phyloP scores from a whole-genome alignment of 2,329 filamentous ascomycete genomes.

The Xylaria sp. region DNA sequence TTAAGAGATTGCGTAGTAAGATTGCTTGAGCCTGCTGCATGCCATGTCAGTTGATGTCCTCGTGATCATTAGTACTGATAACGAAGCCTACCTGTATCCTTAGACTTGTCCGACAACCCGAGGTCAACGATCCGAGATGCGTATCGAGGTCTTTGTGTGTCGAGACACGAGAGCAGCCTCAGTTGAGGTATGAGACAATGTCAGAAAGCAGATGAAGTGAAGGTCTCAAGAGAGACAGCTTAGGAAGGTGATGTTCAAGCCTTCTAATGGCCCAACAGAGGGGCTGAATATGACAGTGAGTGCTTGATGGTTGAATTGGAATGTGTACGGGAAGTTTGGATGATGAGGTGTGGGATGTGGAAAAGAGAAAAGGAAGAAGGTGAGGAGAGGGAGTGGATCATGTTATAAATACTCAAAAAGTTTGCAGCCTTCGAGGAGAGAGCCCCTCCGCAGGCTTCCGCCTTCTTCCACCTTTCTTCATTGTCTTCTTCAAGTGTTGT shows the following conservation, averaged over 20 bases:
- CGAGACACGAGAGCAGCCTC: neutral
- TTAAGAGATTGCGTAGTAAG: neutral
- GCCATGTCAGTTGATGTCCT: neutral
- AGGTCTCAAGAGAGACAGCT: neutral
- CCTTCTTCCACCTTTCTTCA: neutral
- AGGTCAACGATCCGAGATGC: neutral
- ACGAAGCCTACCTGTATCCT: neutral
- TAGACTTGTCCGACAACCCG: neutral
- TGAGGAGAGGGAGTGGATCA: too few relatives aligned
- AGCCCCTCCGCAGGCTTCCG: too few relatives aligned
- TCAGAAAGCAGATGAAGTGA: neutral
- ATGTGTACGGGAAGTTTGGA: neutral
- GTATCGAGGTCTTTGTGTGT: neutral
- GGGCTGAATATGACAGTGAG: neutral
- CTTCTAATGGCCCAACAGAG: neutral
- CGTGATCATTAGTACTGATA: neutral
- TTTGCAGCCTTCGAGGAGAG: too few relatives aligned
- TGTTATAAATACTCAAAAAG: too few relatives aligned
- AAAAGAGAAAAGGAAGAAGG: too few relatives aligned
- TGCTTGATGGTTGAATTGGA: neutral
- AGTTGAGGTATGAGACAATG: neutral
- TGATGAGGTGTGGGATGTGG: too few relatives aligned
- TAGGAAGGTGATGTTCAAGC: neutral
- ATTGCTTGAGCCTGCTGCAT: neutral
- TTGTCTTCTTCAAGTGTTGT: neutral